These are phyloP conservation scores for Elaeis oleifera DNA, from an alignment of 202 grass and related monocot genomes.

Conservation along the genomic window DNA sequence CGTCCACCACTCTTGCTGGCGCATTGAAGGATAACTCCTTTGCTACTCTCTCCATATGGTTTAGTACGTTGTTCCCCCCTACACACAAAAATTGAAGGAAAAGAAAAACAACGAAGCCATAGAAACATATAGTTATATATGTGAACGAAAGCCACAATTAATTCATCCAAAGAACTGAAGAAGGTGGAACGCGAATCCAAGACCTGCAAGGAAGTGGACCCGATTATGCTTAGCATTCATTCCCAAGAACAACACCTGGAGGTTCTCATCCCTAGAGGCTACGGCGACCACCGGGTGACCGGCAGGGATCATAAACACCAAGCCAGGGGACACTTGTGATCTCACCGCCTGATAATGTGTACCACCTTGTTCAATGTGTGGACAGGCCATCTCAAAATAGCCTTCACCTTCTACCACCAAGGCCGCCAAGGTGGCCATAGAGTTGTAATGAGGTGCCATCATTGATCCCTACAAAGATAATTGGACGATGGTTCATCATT, in stretches of 20 bases:
- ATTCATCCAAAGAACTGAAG: no score
- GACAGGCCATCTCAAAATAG: conserved; percentile 33
- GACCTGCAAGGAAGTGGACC: no score
- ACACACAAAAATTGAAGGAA: no score
- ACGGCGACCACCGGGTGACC: conserved; percentile 22
- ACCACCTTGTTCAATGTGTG: not conserved
- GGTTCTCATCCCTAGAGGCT: conserved; percentile 8
- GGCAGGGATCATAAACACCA: conserved; percentile 21
- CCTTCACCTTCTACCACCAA: conserved; percentile 23
- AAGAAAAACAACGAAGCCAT: no score
- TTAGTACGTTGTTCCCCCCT: no score
- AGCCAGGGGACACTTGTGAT: conserved; percentile 3
- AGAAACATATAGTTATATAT: no score
- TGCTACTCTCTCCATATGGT: no score
- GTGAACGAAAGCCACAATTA: no score
- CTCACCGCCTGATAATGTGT: conserved; percentile 1
- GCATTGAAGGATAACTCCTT: no score
- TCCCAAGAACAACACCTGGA: no score
- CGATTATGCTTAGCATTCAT: not conserved
- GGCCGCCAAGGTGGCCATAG: conserved; percentile 18
- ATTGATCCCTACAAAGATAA: conserved; percentile 28
- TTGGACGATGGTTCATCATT: not conserved
- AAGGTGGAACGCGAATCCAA: no score
- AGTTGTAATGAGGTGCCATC: conserved; percentile 39
- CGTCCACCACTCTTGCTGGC: no score